A percentile compares a stretch with the other conserved stretches of the same genome.
These are phyloP conservation scores for Fusarium setosum DNA, from an alignment of 2,329 filamentous ascomycete genomes.

Conservation along the genomic window DNA sequence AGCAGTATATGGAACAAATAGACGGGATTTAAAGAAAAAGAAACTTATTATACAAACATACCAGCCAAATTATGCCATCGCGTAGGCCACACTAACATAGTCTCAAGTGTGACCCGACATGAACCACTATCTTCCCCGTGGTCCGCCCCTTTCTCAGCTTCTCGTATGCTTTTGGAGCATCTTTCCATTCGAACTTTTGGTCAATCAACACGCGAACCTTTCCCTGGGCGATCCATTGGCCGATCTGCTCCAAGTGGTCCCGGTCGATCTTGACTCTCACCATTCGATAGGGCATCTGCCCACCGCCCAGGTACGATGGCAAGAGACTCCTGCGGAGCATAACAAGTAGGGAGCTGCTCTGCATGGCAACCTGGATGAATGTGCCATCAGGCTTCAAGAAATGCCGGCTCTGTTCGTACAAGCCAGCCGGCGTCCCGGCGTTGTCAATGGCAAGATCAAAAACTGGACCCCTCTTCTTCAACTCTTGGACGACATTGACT, in stretches of 20 bases:
- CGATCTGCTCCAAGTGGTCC: neutral
- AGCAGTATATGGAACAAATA: no score
- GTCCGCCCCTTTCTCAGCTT: constrained; percentile 33
- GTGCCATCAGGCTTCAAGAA: constrained; percentile 31
- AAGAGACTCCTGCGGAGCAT: constrained; percentile 15
- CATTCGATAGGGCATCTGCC: constrained; percentile 12
- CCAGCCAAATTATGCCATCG: no score
- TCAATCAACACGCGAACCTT: constrained; percentile 40
- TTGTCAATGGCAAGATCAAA: constrained; percentile 46
- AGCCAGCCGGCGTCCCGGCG: constrained; percentile 21
- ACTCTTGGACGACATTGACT: constrained; percentile 17
- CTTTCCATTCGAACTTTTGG: constrained; percentile 29
- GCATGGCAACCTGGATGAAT: constrained; percentile 37
- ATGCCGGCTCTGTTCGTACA: constrained; percentile 34
- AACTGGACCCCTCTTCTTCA: constrained; percentile 23
- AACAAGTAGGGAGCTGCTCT: neutral
- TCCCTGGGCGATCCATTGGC: constrained; percentile 41
- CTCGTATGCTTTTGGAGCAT: constrained; percentile 38
- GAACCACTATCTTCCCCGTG: constrained; percentile 41
- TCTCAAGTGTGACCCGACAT: neutral
- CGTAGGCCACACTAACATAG: no score
- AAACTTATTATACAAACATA: no score
- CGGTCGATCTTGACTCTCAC: constrained; percentile 4
- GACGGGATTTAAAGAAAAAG: no score
- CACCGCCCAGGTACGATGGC: constrained; percentile 30